A percentile compares a stretch with the other conserved stretches of the same genome.
Conservation (phyloP, 2,329 filamentous ascomycete species). For the Venturia nashicola region DNA sequence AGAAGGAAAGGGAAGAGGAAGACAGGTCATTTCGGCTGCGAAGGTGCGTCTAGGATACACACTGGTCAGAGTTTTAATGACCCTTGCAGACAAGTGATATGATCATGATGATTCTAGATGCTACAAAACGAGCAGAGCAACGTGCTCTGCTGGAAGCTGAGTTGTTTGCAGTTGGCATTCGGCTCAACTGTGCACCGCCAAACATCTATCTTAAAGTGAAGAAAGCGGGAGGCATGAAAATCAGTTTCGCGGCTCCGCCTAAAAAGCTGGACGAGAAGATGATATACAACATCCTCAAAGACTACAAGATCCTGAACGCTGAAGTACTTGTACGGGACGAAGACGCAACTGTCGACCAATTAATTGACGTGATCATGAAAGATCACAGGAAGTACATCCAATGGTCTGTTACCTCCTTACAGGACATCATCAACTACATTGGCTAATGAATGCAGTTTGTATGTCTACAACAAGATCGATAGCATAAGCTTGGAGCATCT, state of each 20-base stretch:
- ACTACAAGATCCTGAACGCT: conserved; percentile 98
- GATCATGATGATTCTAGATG: conserved; percentile 93
- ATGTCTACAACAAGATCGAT: conserved; percentile 99
- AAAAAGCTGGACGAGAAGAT: conserved; percentile 95
- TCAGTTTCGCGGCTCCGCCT: conserved; percentile 81
- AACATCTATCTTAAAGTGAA: conserved; percentile 97
- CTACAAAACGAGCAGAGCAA: conserved; percentile 93
- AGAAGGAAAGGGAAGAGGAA: conserved; percentile 88
- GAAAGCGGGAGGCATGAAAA: conserved; percentile 96
- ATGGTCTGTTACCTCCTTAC: conserved; percentile 30
- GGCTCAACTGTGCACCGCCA: conserved; percentile 84
- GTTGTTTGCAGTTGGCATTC: conserved; percentile 86
- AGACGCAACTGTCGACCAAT: conserved; percentile 86
- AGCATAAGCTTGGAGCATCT: conserved; percentile 86
- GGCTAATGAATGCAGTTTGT: conserved; percentile 44
- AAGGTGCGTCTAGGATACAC: conserved; percentile 40
- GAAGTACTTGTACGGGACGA: conserved; percentile 94
- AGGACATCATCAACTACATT: conserved; percentile 27
- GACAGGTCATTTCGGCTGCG: conserved; percentile 93
- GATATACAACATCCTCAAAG: conserved; percentile 91
- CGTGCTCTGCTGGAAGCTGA: conserved; percentile 80
- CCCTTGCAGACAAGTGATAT: conserved; percentile 68
- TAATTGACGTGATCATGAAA: conserved; percentile 99
- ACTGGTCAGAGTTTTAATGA: background rate
- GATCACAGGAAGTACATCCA: conserved; percentile 96